Evolutionary conservation across 768 basidiomycete genomes (phyloP).

Genomic region (Agaricus blazei): DNA sequence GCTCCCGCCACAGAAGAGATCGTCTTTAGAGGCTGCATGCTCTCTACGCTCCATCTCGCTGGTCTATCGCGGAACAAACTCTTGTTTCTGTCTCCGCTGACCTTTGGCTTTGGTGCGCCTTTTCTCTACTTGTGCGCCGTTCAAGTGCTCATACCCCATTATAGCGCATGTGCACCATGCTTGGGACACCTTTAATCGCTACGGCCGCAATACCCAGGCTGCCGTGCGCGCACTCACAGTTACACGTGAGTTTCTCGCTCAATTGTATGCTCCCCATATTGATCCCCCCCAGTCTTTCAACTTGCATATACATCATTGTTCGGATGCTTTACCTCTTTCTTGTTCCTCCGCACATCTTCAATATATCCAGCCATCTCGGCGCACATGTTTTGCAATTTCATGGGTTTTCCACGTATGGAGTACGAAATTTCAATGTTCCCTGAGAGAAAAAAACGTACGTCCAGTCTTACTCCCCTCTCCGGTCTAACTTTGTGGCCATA

Average conservation of each 20-base stretch:
- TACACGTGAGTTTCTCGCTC: slow-evolving; percentile 37
- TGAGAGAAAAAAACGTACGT: slow-evolving; percentile 45
- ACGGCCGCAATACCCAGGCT: slow-evolving; percentile 65
- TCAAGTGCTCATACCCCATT: background rate
- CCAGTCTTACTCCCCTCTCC: slow-evolving; percentile 10
- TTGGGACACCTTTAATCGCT: slow-evolving; percentile 75
- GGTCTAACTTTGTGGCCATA: slow-evolving; percentile 2
- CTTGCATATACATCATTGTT: slow-evolving; percentile 89
- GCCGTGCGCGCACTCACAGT: slow-evolving; percentile 53
- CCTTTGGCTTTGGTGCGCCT: slow-evolving; percentile 79
- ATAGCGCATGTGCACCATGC: slow-evolving; percentile 91
- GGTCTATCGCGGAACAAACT: slow-evolving; percentile 50
- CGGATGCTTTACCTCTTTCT: slow-evolving; percentile 80
- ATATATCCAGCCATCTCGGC: slow-evolving; percentile 71
- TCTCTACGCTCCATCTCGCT: slow-evolving; percentile 67
- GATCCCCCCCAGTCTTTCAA: slow-evolving; percentile 63
- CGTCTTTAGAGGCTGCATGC: slow-evolving; percentile 82
- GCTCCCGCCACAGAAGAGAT: slow-evolving; percentile 91
- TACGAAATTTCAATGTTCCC: slow-evolving; percentile 54
- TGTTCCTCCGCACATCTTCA: slow-evolving; percentile 84
- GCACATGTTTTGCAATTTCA: slow-evolving; percentile 91
- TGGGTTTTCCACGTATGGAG: slow-evolving; percentile 77
- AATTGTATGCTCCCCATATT: too few relatives aligned
- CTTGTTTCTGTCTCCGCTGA: slow-evolving; percentile 77
- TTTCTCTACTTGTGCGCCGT: background rate